These are phyloP conservation scores for Candida patagonica DNA, from an alignment of 805 yeast genomes.

Conservation along the genomic window DNA sequence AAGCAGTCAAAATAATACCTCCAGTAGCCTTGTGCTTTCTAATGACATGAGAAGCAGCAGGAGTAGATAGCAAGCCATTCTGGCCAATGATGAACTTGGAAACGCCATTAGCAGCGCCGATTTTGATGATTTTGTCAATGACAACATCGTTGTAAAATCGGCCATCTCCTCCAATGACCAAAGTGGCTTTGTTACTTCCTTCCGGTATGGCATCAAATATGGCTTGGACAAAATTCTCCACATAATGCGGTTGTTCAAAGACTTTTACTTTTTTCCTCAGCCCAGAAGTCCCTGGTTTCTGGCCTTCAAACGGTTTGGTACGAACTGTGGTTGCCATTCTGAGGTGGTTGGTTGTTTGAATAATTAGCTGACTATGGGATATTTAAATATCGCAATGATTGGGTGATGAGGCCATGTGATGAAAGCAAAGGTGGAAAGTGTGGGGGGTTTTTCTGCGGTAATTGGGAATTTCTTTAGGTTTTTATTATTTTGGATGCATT, in stretches of 20 bases:
- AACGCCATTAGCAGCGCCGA: slow-evolving; percentile 89
- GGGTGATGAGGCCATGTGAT: too few relatives aligned
- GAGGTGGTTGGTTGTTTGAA: too few relatives aligned
- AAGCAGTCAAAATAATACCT: slow-evolving; percentile 91
- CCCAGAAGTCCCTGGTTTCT: slow-evolving; percentile 98
- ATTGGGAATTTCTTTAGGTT: too few relatives aligned
- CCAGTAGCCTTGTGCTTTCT: slow-evolving; percentile 69
- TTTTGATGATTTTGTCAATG: slow-evolving; percentile 69
- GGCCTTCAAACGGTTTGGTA: slow-evolving; percentile 77
- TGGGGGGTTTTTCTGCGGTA: too few relatives aligned
- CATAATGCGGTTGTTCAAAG: slow-evolving; percentile 63
- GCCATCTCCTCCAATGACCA: slow-evolving; percentile 97
- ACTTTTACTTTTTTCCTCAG: slow-evolving; percentile 83
- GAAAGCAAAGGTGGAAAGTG: too few relatives aligned
- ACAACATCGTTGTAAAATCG: slow-evolving; percentile 80
- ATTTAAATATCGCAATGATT: too few relatives aligned
- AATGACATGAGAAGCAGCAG: slow-evolving; percentile 92
- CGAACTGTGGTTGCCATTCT: slow-evolving; percentile 22
- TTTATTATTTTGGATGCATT: too few relatives aligned
- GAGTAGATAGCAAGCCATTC: slow-evolving; percentile 83
- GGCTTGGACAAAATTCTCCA: slow-evolving; percentile 91
- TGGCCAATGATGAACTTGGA: slow-evolving; percentile 78
- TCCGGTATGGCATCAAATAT: slow-evolving; percentile 83
- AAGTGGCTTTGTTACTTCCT: slow-evolving; percentile 60
- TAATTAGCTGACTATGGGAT: too few relatives aligned